These are phyloP conservation scores for Endocalyx cinctus DNA, from an alignment of 2,329 filamentous ascomycete species.

Conservation along the genomic window DNA sequence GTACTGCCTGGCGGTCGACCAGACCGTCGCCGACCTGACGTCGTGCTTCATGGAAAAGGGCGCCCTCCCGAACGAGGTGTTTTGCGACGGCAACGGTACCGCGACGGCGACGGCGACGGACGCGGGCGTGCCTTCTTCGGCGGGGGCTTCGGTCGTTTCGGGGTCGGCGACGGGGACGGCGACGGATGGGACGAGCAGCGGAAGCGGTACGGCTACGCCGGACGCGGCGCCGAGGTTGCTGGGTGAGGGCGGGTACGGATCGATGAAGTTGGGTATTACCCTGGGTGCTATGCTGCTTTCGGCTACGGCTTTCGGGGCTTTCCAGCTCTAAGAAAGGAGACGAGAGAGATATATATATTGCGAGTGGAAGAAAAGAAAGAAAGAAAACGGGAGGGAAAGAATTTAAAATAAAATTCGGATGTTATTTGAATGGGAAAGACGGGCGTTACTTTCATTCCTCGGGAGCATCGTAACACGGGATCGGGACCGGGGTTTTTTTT, in stretches of 20 bases:
- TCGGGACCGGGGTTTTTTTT: too few species aligned
- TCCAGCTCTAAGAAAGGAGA: conserved; percentile 21
- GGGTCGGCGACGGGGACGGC: conserved; percentile 9
- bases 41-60: conserved; percentile 37
- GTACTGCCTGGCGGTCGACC: conserved; percentile 43
- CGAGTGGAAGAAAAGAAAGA: too few species aligned
- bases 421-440: too few species aligned
- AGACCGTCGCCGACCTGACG: conserved; percentile 30
- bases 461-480: too few species aligned
- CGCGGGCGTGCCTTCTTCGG: conserved; percentile 24
- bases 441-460: too few species aligned
- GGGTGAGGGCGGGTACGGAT: conserved; percentile 15
- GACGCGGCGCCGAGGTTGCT: conserved; percentile 15
- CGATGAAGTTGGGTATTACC: conserved; percentile 29
- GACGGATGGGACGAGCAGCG: conserved; percentile 3
- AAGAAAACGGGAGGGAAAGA: too few species aligned
- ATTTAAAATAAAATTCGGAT: too few species aligned
- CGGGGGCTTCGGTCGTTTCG: conserved; percentile 26
- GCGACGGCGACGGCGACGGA: conserved; percentile 34
- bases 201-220: conserved; percentile 10
- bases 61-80: conserved; percentile 32
- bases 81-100: conserved; percentile 36
- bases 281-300: conserved; percentile 34
- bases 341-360: too few species aligned
- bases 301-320: conserved; percentile 24